Evolutionary conservation across 1,284 basidiomycete genomes (phyloP).

Genomic region (Schizophyllum amplum): DNA sequence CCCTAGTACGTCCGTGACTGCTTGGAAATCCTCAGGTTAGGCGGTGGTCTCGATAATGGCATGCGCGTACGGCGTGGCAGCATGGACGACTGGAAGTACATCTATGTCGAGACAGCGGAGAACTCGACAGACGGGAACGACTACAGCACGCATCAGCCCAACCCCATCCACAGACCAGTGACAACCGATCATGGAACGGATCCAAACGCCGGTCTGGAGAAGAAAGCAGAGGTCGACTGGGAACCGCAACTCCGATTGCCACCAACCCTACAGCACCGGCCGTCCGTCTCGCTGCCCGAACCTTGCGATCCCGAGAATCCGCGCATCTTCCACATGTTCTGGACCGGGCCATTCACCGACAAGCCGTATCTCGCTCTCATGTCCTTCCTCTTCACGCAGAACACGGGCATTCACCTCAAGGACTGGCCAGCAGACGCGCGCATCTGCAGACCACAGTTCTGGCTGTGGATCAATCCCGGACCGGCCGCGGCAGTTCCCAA

Average conservation of each 20-base stretch:
- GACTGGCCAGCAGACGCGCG: conserved; percentile 27
- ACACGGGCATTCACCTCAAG: conserved; percentile 57
- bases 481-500: conserved; percentile 64
- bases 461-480: conserved; percentile 86
- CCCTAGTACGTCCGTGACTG: conserved; percentile 71
- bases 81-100: conserved; percentile 60
- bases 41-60: conserved; percentile 63
- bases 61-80: conserved; percentile 53
- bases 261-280: conserved; percentile 32
- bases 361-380: conserved; percentile 76
- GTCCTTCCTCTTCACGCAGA: conserved; percentile 78
- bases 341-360: conserved; percentile 79
- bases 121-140: not conserved
- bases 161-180: not conserved
- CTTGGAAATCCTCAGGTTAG: conserved; percentile 64
- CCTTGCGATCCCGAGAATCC: conserved; percentile 66
- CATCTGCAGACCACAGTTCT: conserved; percentile 69
- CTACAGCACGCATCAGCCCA: not conserved
- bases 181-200: conserved; percentile 15
- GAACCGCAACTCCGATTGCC: conserved; percentile 34
- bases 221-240: conserved; percentile 30
- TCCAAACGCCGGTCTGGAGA: conserved; percentile 26
- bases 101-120: conserved; percentile 49
- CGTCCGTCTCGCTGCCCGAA: conserved; percentile 44
- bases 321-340: conserved; percentile 79